Percentiles rank a stretch among this genome's conserved stretches.
Evolutionary conservation across 2,329 filamentous ascomycete genomes (phyloP).

Genomic region (Zarea fungicola): DNA sequence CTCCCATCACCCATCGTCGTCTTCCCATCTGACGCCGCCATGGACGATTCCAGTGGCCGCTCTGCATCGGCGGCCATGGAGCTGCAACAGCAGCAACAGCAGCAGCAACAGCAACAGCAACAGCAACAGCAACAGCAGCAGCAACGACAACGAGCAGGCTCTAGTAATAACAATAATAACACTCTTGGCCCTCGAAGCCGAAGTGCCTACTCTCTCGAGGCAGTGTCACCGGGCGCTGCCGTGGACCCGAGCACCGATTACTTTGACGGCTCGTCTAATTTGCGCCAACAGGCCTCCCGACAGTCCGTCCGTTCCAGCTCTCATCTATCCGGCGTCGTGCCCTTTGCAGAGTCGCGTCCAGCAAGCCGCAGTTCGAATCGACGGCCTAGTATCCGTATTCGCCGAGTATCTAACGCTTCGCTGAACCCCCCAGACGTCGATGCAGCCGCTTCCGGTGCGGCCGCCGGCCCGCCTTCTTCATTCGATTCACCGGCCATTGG

Average conservation of each 20-base stretch:
- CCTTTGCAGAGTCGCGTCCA: not conserved
- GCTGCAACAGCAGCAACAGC: not conserved
- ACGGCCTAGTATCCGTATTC: conserved; percentile 13
- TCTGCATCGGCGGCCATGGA: conserved; percentile 1
- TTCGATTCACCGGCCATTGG: not conserved
- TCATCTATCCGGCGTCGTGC: not conserved
- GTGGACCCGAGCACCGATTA: not conserved
- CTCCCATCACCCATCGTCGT: not conserved
- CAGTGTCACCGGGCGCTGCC: not conserved
- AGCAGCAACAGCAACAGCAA: not conserved
- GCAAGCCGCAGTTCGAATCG: conserved; percentile 10
- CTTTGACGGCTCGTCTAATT: not conserved
- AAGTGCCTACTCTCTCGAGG: not conserved
- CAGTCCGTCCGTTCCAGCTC: conserved; percentile 7
- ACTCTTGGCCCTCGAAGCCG: not conserved
- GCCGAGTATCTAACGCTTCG: conserved; percentile 9
- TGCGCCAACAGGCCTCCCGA: conserved; percentile 1
- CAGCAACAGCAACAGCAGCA: not conserved
- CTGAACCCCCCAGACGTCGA: not conserved
- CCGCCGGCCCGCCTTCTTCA: not conserved
- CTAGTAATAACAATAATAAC: not conserved
- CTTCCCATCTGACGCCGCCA: not conserved
- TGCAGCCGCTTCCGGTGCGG: not conserved
- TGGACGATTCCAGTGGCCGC: conserved; percentile 10
- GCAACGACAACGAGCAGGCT: no score